Base-by-base conservation (phyloP, 1,139 yeast genomes). In the Debaryomyces sp. region DNA sequence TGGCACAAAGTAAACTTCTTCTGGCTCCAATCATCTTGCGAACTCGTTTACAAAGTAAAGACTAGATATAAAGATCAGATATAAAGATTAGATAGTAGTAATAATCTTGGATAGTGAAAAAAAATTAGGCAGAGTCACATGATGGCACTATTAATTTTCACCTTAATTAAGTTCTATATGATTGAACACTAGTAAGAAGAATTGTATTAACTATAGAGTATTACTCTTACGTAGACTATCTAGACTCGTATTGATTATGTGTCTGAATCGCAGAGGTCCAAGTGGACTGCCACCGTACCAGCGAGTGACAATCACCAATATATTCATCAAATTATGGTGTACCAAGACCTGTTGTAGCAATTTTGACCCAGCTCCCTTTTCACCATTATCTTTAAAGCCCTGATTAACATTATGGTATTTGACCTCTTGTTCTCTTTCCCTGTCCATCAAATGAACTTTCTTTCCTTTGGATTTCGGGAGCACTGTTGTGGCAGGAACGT, bases 201-300 rank as follows among this genome's bases (percentile, higher is more conserved):
- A 23, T 21, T 37, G 17, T 21, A 18, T 34, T 18, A 26, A 6
- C n/a, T 21, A 26, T 36, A 44, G 18, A 23, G 13, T 32, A 15
- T 17, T 7, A 17, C 51, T 60, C 38, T 49, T 53, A 8, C 61
- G 58, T 37, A 78, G 54, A 29, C 75, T 77, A 50, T 81, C 81
- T 13, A 70, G 64, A 0, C 82, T 83, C 5, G 77, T 78, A 34
- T 77, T 72, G 29, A 80, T 75, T 6, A 87, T 85, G 56, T 82
- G 84, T 50, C 87, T 70, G 56, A 85, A 87, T 48, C 94, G 65
- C 35, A 80, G 74, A 5, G 87, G 73, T 0, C 94, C 92, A 38
- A 86, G 57, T 1, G 86, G 85, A 0, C 73, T 74, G 0, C 92
- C 91, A 2, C 89, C 89, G 60, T 84, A 85, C 92, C 92, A 86